Conservation (phyloP, 164 flowering plant species). For the Cinnamomum micranthum region DNA sequence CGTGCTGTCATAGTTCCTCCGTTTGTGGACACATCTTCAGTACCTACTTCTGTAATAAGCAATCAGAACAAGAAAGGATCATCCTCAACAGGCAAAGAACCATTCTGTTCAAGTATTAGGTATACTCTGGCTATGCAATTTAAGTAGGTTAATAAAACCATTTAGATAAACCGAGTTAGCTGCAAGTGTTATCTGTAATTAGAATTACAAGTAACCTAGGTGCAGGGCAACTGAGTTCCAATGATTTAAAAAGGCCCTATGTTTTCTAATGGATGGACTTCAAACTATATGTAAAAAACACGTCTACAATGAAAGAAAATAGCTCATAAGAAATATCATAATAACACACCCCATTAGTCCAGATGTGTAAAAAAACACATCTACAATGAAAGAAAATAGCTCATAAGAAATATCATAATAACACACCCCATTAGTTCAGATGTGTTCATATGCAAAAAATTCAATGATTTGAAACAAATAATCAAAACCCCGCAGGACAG, state of each 20-base stretch:
- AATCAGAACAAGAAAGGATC: not conserved
- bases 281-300: too few species aligned
- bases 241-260: too few species aligned
- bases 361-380: not conserved
- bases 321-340: too few species aligned
- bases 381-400: too few species aligned
- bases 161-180: not conserved
- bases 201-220: too few species aligned
- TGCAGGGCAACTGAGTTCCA: too few species aligned
- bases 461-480: not conserved
- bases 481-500: too few species aligned
- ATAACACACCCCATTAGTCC: not conserved
- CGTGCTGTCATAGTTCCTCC: constrained; percentile 28
- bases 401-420: too few species aligned
- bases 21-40: not conserved
- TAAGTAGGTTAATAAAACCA: not conserved
- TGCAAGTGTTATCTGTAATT: too few species aligned
- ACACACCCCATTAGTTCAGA: not conserved
- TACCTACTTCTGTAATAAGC: not conserved
- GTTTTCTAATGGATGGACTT: too few species aligned
- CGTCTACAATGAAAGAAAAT: too few species aligned
- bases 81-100: not conserved
- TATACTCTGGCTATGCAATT: not conserved
- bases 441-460: not conserved
- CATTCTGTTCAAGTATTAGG: not conserved